Base-by-base conservation (phyloP, 306 rosid species). In the Vigna mungo region DNA sequence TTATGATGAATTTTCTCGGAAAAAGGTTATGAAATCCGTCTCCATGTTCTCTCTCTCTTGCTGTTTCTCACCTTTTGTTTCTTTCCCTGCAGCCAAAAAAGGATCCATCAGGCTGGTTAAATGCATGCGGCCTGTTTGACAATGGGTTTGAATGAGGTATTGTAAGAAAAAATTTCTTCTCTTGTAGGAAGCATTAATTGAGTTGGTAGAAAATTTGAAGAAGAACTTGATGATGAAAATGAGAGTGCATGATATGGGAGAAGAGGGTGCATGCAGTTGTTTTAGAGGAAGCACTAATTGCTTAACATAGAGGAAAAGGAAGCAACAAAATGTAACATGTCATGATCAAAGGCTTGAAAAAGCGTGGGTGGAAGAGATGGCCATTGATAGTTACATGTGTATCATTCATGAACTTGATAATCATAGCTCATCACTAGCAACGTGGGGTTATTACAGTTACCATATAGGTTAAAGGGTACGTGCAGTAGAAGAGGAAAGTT, bases 331-430 rank as follows among this genome's bases (percentile, higher is more conserved):
- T 76, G 72, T 82, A 23, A 9, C 52, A 15, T 86, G 81, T 86
- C 87, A 82, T 74, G 82, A 41, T 88, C 88, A 79, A 76, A 61
- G 83, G 74, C 77, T 80, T 84, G 46, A 20, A 84, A 86, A 77
- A 80, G 43, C 51, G 77, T 79, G 82, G 79, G 80, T 52, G 80
- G 65, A 76, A 78, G 86, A 56, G 82, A 77, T 62, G 72, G 82
- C 72, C 65, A 58, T 72, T 77, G 88, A 78, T 65, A 76, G 69
- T 52, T 60, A 52, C 80, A 21, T 60, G 52, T 77, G 59, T 82
- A 66, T 66, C 46, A 82, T 59, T 74, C 69, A 88, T 71, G 81
- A 9, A 77, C 70, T 68, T 80, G 36, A 71, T 53, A 83, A 82
- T 75, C 83, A 77, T 81, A 72, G 60, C 80, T 71, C 32, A 77